Base-by-base conservation (phyloP, 1,284 basidiomycete species). In the Golubevia pallescens region DNA sequence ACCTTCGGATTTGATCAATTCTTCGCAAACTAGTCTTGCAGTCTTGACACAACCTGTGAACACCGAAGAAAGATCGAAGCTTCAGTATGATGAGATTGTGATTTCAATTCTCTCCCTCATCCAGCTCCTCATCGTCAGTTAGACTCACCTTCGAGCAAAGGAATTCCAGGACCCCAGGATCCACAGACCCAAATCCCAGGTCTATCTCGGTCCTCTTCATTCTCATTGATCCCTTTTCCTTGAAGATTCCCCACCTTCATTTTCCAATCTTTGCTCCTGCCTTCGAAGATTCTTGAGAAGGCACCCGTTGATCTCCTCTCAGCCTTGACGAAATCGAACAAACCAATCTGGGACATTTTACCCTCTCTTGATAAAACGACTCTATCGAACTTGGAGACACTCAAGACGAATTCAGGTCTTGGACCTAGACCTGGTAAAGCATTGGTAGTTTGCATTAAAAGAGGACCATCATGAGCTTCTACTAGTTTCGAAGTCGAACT, bases 371-470 rank as follows among this genome's bases (percentile, higher is more conserved):
- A 66, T 16, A 80, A 70, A 5, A 84, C 70, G 4, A 73, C 79
- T 1, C 81, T 62, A 54, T 78, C 69, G 60, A 84, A 84, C 0
- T 60, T 57, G 38, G 73, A 72, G 1, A 53, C 10, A 20, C 69
- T 69, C 10, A 84, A 60, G 8, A 73, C 60, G 3, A 19, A 53
- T 4, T 63, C 42, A 1, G 66, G 56, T 2, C 34, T 21, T 1
- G 81, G 81, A 1, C 60, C 16, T 4, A 78, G 64, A 1, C 42
- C 20, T 0, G 67, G 32, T 7, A 74, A 65, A 3, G 81, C 78
- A 57, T 84, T 84, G 2, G 81, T 84, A 10, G 81, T 81, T 52
- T 84, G 81, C 65, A 82, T 68, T 8, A 84, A 28, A 5, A 70
- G 24, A 23, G 8, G 2, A 13, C 3, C 59, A 4, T 38, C 42